Base-by-base conservation (phyloP, 352 stramenopile species). In the Globisporangium cederbergense region DNA sequence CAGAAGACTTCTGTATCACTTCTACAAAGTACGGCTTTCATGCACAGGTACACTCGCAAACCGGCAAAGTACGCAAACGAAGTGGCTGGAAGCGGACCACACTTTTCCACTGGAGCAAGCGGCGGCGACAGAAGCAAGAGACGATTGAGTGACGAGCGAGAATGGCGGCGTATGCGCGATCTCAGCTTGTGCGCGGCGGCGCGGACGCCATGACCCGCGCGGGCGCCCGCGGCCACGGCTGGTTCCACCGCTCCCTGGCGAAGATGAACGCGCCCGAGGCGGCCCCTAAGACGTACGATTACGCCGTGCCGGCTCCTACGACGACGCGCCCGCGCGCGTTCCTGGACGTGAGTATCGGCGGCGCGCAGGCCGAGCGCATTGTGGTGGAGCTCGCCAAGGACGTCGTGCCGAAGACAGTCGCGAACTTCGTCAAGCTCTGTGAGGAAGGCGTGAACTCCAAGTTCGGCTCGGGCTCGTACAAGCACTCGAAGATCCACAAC, bases 401-500 rank as follows among this genome's bases (percentile, higher is more conserved):
- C 57, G 88, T 93, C 30, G 84, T 93, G 52, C 86, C 86, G 4
- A 72, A 81, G 62, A 95, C 86, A 20, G 71, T 81, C 20, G 72
- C 74, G 52, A 95, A 95, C 73, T 95, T 95, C 65, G 60, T 80
- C 10, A 85, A 85, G 55, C 79, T 95, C 58, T 92, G 84, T 64
- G 81, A 68, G 46, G 79, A 88, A 13, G 86, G 83, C 34, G 66
- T 78, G 68, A 91, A 78, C 42, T 61, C 71, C 60, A 43, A 67
- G 51, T 72, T 93, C 36, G 83, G 78, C 68, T 71, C 73, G 43
- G 85, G 85, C 43, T 91, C 84, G 70, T 95, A 88, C 81, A 89
- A 93, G 73, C 78, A 86, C 70, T 89, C 84, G 50, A 80, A 86
- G 69, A 82, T 95, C 64, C 86, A 95, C 81, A 91, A 91, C 67